Evolutionary conservation across 2,329 filamentous ascomycete species (phyloP).

Genomic region (Penicillium sp.): DNA sequence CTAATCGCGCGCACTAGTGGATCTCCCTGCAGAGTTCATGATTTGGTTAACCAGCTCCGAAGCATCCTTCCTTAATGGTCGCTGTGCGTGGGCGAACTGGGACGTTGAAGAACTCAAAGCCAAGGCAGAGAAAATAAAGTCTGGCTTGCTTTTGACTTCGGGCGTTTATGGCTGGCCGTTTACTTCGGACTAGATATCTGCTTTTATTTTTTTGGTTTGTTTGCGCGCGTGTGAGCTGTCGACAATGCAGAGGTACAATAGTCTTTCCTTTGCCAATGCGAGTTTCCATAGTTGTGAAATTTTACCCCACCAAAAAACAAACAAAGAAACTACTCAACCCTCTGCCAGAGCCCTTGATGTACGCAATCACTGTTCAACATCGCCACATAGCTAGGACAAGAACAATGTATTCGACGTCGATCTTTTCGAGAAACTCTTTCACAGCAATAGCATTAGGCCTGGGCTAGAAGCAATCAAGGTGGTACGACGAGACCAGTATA

Average conservation of each 20-base stretch:
- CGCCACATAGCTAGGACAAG: background rate
- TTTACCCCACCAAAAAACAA: background rate
- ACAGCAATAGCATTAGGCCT: background rate
- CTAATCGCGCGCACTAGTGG: constrained; percentile 6
- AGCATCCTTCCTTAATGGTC: constrained; percentile 40
- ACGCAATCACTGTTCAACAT: background rate
- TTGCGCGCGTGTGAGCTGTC: background rate
- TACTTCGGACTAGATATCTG: background rate
- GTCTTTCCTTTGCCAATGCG: background rate
- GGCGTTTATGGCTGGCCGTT: background rate
- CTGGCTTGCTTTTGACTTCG: background rate
- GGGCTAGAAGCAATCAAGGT: background rate
- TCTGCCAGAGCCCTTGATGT: background rate
- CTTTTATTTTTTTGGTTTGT: background rate
- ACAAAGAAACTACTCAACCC: no score
- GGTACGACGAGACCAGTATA: background rate
- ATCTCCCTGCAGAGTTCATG: constrained; percentile 26
- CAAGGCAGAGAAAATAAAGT: constrained; percentile 19
- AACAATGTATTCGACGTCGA: background rate
- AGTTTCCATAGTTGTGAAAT: background rate
- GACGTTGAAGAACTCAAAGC: constrained; percentile 43
- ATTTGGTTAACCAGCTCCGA: constrained; percentile 42
- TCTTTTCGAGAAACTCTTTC: background rate
- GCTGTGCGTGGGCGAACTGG: constrained; percentile 40
- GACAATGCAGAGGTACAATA: background rate